Conservation (phyloP, 768 basidiomycete genomes). For the Tulasnella sp. region DNA sequence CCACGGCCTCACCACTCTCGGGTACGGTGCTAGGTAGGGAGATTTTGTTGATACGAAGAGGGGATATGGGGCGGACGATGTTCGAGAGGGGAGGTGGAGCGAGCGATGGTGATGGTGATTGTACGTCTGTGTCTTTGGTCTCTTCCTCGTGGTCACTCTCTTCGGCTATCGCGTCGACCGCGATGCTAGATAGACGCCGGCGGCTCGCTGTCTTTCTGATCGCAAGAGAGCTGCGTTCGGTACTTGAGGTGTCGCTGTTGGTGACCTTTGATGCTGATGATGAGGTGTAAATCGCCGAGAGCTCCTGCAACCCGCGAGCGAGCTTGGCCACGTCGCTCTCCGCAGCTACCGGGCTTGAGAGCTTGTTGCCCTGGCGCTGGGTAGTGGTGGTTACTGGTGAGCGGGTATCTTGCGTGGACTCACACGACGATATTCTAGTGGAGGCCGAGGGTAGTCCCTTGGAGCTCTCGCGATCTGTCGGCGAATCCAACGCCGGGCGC, state of each 20-base stretch:
- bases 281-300: background rate
- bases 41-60: background rate
- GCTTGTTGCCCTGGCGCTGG: background rate
- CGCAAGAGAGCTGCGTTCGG: background rate
- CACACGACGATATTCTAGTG: too few species aligned
- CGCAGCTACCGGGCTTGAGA: background rate
- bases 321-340: conserved; percentile 7
- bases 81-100: background rate
- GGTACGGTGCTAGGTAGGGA: background rate
- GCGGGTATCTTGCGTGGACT: too few species aligned
- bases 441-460: too few species aligned
- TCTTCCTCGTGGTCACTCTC: background rate
- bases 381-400: background rate
- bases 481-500: too few species aligned
- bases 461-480: too few species aligned
- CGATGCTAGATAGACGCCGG: background rate
- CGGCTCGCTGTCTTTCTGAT: background rate
- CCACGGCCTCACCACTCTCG: background rate
- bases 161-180: background rate
- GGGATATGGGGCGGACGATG: background rate
- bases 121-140: background rate
- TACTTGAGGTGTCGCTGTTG: background rate
- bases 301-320: conserved; percentile 8
- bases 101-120: background rate
- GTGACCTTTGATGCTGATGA: background rate